These are phyloP conservation scores for Peronospora destructor DNA, from an alignment of 352 stramenopile species.

Conservation along the genomic window DNA sequence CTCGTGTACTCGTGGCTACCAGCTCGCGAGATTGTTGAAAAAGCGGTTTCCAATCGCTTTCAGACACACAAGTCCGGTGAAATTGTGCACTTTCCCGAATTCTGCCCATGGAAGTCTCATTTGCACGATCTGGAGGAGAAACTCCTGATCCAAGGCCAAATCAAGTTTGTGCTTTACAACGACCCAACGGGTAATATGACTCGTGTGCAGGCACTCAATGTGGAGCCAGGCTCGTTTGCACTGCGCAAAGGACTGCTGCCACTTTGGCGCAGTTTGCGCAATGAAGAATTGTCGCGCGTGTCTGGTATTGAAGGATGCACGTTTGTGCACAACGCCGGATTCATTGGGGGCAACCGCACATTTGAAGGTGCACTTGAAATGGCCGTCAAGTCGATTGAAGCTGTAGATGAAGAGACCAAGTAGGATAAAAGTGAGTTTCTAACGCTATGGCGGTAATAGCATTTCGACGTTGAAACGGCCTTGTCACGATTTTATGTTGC, in stretches of 20 bases:
- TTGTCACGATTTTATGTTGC: background rate
- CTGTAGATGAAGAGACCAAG: slow-evolving; percentile 15
- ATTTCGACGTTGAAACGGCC: background rate
- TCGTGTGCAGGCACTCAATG: slow-evolving; percentile 93
- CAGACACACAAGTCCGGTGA: slow-evolving; percentile 89
- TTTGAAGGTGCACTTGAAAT: slow-evolving; percentile 94
- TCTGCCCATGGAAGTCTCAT: slow-evolving; percentile 94
- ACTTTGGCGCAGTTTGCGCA: slow-evolving; percentile 91
- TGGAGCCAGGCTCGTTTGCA: slow-evolving; percentile 89
- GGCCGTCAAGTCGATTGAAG: slow-evolving; percentile 70
- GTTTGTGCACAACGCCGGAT: slow-evolving; percentile 97
- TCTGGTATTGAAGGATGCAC: slow-evolving; percentile 90
- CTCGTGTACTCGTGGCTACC: slow-evolving; percentile 93
- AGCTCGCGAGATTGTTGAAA: slow-evolving; percentile 89
- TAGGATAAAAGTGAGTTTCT: no score
- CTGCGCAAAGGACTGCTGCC: slow-evolving; percentile 87
- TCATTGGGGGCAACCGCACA: slow-evolving; percentile 97
- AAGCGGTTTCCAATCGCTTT: slow-evolving; percentile 81
- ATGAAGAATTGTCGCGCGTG: slow-evolving; percentile 86
- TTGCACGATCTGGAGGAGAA: slow-evolving; percentile 95
- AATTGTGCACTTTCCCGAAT: slow-evolving; percentile 90
- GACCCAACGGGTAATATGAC: slow-evolving; percentile 91
- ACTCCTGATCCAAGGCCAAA: slow-evolving; percentile 70
- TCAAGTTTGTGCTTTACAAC: slow-evolving; percentile 97
- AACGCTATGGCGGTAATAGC: no score